These are phyloP conservation scores for Astrocystis sublimbata DNA, from an alignment of 495 filamentous ascomycete genomes.

Conservation along the genomic window DNA sequence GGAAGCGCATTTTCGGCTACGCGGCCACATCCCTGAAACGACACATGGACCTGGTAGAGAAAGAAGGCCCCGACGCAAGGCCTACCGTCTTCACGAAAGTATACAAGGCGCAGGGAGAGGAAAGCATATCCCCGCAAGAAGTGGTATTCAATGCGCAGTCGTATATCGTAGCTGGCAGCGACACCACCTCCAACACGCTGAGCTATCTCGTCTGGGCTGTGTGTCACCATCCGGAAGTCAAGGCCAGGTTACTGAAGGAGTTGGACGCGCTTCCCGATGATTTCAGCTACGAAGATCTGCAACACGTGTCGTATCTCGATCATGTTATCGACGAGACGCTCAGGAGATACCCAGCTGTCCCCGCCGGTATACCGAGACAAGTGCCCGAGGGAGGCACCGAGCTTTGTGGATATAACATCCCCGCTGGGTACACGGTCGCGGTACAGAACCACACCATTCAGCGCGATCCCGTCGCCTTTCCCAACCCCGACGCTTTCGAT, in stretches of 20 bases:
- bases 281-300: constrained; percentile 40
- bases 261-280: constrained; percentile 37
- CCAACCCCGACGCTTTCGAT: constrained; percentile 28
- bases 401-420: constrained; percentile 28
- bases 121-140: constrained; percentile 38
- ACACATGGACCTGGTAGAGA: constrained; percentile 40
- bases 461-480: constrained; percentile 26
- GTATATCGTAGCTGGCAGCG: constrained; percentile 54
- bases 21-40: constrained; percentile 38
- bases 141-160: constrained; percentile 43
- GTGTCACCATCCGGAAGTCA: constrained; percentile 32
- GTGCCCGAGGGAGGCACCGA: constrained; percentile 26
- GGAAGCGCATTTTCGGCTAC: constrained; percentile 27
- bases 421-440: constrained; percentile 26
- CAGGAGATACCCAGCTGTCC: constrained; percentile 50
- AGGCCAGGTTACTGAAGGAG: constrained; percentile 44
- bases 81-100: constrained; percentile 52
- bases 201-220: constrained; percentile 47
- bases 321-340: constrained; percentile 58
- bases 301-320: constrained; percentile 51
- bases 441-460: constrained; percentile 36
- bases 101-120: constrained; percentile 40
- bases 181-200: constrained; percentile 51
- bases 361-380: constrained; percentile 42
- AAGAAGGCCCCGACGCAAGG: constrained; percentile 38